Base-by-base conservation (phyloP, 257 asterid genomes). In the Solanum pinnatisectum region DNA sequence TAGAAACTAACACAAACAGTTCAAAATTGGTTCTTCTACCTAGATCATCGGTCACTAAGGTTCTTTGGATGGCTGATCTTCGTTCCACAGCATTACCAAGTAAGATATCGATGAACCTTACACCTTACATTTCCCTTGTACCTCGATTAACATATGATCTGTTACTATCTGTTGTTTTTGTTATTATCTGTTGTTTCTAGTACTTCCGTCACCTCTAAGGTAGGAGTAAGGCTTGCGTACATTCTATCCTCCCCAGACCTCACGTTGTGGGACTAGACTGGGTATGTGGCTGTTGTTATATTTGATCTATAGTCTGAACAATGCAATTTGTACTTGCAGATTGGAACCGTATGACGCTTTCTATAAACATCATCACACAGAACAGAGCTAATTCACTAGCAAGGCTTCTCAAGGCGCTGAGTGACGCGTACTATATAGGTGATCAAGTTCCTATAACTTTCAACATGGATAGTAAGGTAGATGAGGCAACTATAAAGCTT, bases 31-130 rank as follows among this genome's bases (percentile, higher is more conserved):
- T 97, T 37, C 94, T 95, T 83, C 60, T 97, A 39, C 99, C 99
- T 4, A 92, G 93, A 83, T 15, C 90, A 3, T 94, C 98, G 0
- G 92, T 97, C 32, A 60, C 96, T 5, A 94, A 89, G 89, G 96
- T 92, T 85, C 95, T 97, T 4, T 97, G 99, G 99, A 96, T 97
- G 98, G 93, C 98, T 18, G 99, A 97, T 90, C 95, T 97, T 72
- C 97, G 98, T 56, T 87, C 99, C 49, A 92, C 98, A 2, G 94
- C 98, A 0, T 91, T 97, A 88, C 99, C 98, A 72, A 92, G 99
- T 97, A 94, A 90, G 96, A 8, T 49, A 30, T 20, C 39, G 8
- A 52, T 32, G 86, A 33, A 20, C 8, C 11, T 82, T 32, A 83
- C 44, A 8, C 8, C 8, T 52, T 89, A 35, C 30, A 81, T 42